These are phyloP conservation scores for Plenodomus lindquistii DNA, from an alignment of 2,329 filamentous ascomycete species.

Conservation along the genomic window DNA sequence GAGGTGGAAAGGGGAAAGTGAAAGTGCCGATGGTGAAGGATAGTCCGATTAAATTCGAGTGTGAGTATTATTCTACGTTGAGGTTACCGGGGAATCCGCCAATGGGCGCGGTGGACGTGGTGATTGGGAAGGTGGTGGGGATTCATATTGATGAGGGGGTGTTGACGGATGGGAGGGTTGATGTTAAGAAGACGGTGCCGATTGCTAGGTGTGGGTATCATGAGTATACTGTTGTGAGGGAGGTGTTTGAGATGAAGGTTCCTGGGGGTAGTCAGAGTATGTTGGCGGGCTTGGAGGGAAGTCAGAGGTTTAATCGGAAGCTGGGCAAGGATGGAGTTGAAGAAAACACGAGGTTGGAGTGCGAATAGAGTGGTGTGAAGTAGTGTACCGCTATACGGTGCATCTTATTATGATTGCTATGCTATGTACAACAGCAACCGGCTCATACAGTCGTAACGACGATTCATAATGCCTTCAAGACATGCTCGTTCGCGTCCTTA, in stretches of 20 bases:
- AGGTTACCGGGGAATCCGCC: slow-evolving; percentile 60
- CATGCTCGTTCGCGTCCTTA: slow-evolving; percentile 9
- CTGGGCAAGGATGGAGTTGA: slow-evolving; percentile 2
- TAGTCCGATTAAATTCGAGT: slow-evolving; percentile 64
- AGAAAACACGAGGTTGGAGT: neutral
- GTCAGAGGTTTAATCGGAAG: slow-evolving; percentile 23
- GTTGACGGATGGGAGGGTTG: slow-evolving; percentile 59
- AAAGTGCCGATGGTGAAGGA: slow-evolving; percentile 57
- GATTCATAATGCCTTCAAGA: neutral
- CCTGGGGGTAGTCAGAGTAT: slow-evolving; percentile 43
- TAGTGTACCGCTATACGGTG: neutral
- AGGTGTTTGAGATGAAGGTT: slow-evolving; percentile 63
- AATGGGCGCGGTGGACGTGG: slow-evolving; percentile 61
- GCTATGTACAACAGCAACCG: neutral
- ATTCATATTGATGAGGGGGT: slow-evolving; percentile 62
- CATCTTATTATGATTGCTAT: neutral
- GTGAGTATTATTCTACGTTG: slow-evolving; percentile 58
- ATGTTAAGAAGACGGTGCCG: slow-evolving; percentile 60
- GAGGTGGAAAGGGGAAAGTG: no score
- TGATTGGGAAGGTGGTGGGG: slow-evolving; percentile 61
- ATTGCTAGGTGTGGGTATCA: slow-evolving; percentile 66
- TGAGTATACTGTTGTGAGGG: slow-evolving; percentile 60
- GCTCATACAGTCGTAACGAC: neutral
- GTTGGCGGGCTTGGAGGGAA: slow-evolving; percentile 35
- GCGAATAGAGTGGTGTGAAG: neutral